Base-by-base conservation (phyloP, 2,329 filamentous ascomycete species). In the Fusarium nelsonii region DNA sequence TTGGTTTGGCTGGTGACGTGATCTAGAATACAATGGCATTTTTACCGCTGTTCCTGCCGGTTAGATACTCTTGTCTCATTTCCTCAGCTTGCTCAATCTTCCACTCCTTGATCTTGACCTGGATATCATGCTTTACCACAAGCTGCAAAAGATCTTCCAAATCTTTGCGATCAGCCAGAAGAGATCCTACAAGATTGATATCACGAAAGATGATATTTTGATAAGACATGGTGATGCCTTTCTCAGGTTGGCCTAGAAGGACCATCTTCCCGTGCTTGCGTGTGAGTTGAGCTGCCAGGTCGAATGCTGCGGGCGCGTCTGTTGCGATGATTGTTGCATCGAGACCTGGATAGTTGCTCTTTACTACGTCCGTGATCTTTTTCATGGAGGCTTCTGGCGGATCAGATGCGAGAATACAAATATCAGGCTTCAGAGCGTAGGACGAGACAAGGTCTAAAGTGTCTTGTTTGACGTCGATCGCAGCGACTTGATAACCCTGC, bases 201-300 rank as follows among this genome's bases (percentile, higher is more conserved):
- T 59, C 53, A 0, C 53, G 18, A 3, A 58, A 65, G 1, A 65
- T 64, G 1, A 41, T n/a, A 3, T 64, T 58, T 2, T 43, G 46
- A 15, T 65, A 53, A 5, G 62, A 53, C 4, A 65, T 2, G 0
- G 52, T 50, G 3, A 59, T 59, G 7, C 53, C 46, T 1, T 53
- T 44, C 2, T 64, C 62, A 9, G 62, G 59, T 3, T 65, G 62
- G 5, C 53, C 62, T 0, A 65, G 28, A 2, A 50, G 53, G 3
- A 65, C 52, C 46, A 64, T 64, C 2, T 59, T 65, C 9, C 59
- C 41, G 8, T 64, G 62, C 8, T 65, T 65, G 8, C 52, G 58
- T 11, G 62, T 58, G 1, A 63, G 10, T 5, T 48, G 46, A 0
- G 58, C 58, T 1, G 58, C 58, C 2, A 65, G 11, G 0, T 58